Percentiles rank a stretch among this genome's conserved stretches.
phyloP scores from a whole-genome alignment of 345 rosid species.

The Camelina laxa region DNA sequence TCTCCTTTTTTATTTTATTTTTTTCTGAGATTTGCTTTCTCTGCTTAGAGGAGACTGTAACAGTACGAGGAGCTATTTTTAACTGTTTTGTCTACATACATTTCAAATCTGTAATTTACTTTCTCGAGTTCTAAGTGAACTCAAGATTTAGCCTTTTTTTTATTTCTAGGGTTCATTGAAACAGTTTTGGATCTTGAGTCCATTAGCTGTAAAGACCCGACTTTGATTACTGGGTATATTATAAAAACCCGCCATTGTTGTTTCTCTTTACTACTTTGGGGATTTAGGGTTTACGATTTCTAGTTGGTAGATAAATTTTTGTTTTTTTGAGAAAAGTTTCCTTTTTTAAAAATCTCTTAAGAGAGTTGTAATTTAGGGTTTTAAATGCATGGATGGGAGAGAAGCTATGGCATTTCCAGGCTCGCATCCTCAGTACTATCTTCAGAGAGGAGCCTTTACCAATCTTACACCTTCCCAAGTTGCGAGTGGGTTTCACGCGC shows the following conservation, averaged over 20 bases:
- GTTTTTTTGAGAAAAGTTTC: constrained; percentile 26
- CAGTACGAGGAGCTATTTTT: constrained; percentile 21
- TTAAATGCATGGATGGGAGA: constrained; percentile 99
- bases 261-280: constrained; percentile 21
- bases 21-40: constrained; percentile 19
- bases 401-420: constrained; percentile 90
- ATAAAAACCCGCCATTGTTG: constrained; percentile 41
- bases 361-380: constrained; percentile 36
- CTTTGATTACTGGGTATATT: constrained; percentile 26
- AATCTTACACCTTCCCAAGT: constrained; percentile 59
- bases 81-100: constrained; percentile 8
- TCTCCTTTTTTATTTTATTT: constrained; percentile 19
- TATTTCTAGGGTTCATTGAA: constrained; percentile 34
- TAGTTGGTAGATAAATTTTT: constrained; percentile 4
- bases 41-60: constrained; percentile 25
- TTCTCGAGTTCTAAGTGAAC: constrained; percentile 8
- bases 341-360: constrained; percentile 5
- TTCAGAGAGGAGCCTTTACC: constrained; percentile 74
- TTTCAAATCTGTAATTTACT: constrained; percentile 30
- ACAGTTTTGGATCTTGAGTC: constrained; percentile 31
- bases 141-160: constrained; percentile 22
- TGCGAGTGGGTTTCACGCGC: constrained; percentile 56
- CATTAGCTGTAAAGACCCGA: neutral
- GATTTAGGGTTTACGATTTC: constrained; percentile 34
- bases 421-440: constrained; percentile 76